Conservation (phyloP, 805 yeast species). For the Wickerhamomyces mucosus region DNA sequence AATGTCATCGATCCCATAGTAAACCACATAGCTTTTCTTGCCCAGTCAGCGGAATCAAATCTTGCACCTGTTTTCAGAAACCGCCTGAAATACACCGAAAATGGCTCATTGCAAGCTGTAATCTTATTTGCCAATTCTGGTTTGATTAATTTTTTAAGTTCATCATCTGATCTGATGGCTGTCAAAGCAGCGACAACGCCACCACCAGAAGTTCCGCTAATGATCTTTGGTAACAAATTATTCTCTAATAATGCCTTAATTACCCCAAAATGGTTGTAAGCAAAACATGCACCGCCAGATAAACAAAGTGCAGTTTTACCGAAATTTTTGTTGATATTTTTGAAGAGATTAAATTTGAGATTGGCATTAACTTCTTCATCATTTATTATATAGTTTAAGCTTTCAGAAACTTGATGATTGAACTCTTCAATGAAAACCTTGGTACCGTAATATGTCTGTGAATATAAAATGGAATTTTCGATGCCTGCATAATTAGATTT, state of each 20-base stretch:
- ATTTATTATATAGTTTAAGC: slow-evolving; percentile 34
- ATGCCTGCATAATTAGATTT: slow-evolving; percentile 73
- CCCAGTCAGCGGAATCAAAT: slow-evolving; percentile 71
- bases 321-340: slow-evolving; percentile 48
- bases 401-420: slow-evolving; percentile 39
- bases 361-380: slow-evolving; percentile 27
- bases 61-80: slow-evolving; percentile 73
- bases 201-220: slow-evolving; percentile 78
- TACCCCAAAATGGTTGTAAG: slow-evolving; percentile 71
- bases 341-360: slow-evolving; percentile 44
- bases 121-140: slow-evolving; percentile 56
- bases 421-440: slow-evolving; percentile 48
- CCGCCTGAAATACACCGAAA: slow-evolving; percentile 50
- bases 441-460: slow-evolving; percentile 71
- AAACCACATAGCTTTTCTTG: slow-evolving; percentile 56
- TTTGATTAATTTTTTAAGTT: slow-evolving; percentile 38
- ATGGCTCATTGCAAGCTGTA: slow-evolving; percentile 60
- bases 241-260: slow-evolving; percentile 61
- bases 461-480: slow-evolving; percentile 60
- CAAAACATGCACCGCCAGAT: slow-evolving; percentile 75
- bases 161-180: slow-evolving; percentile 61
- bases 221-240: slow-evolving; percentile 54
- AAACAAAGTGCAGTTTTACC: slow-evolving; percentile 67
- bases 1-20: slow-evolving; percentile 67
- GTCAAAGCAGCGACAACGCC: slow-evolving; percentile 68